Base-by-base conservation (phyloP, 2,329 filamentous ascomycete genomes). In the Phyllosticta capitalensis region DNA sequence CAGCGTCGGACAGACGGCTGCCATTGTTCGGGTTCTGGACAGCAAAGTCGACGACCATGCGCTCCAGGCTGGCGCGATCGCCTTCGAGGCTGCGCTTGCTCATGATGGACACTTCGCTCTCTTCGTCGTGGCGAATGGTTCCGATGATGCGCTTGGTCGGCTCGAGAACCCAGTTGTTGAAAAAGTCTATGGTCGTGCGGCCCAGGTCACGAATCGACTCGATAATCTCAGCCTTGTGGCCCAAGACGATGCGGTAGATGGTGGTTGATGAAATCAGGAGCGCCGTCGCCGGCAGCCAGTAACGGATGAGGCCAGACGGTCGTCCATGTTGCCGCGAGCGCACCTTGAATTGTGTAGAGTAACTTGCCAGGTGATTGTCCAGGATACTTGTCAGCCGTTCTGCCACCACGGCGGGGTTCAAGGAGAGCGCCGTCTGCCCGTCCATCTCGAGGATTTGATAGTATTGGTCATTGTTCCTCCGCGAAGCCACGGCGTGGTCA, bases 21-120 rank as follows among this genome's bases (percentile, higher is more conserved):
- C n/a, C n/a, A 26, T 84, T 81, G 57, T 83, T 80, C 1, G 90
- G 88, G 67, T 91, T 90, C 66, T 96, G 91, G 9, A 86, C 77
- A 4, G 92, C 89, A 76, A 99, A 99, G 65, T 97, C 94, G 45
- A 99, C 87, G 3, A 99, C 95, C 94, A 99, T 99, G 54, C 94
- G 87, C 72, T 99, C 92, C 30, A 99, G 78, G 68, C 91, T 96
- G 58, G 91, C 90, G 30, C 90, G 85, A 70, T 99, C 94, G 1
- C 92, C 91, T 70, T 88, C 86, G 21, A 99, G 81, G 65, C 91
- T 96, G 65, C 92, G 88, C 61, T 90, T 89, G 75, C 91, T 96
- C 88, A 99, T 94, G 64, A 99, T 89, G 52, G 92, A 94, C 64
- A 99, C 92, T 70, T 97, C 92, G 69, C 90, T 96, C 65, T 86